Percentiles rank a stretch among this genome's conserved stretches.
Conservation (phyloP, 1,139 yeast genomes). For the Pichia sp. region DNA sequence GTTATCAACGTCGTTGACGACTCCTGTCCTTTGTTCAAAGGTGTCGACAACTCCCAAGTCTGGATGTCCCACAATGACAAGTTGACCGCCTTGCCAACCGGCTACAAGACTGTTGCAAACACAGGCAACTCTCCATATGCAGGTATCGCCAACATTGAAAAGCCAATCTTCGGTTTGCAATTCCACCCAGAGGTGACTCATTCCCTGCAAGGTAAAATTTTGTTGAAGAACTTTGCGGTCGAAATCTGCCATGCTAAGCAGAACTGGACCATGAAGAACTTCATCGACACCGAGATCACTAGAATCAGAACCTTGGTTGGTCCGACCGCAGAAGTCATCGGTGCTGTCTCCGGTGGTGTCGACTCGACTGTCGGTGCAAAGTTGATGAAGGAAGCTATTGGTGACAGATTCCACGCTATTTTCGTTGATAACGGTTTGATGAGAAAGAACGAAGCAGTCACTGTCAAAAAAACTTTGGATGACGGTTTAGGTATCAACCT, state of each 20-base stretch:
- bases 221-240: slow-evolving; percentile 89
- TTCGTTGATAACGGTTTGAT: slow-evolving; percentile 97
- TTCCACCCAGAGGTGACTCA: slow-evolving; percentile 99
- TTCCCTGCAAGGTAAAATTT: slow-evolving; percentile 81
- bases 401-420: slow-evolving; percentile 97
- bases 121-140: slow-evolving; percentile 94
- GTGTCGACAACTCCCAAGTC: slow-evolving; percentile 87
- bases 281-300: slow-evolving; percentile 91
- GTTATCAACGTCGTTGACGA: slow-evolving; percentile 66
- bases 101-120: slow-evolving; percentile 84
- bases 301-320: slow-evolving; percentile 90
- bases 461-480: slow-evolving; percentile 81
- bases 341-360: slow-evolving; percentile 99
- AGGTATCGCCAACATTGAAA: slow-evolving; percentile 75
- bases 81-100: slow-evolving; percentile 83
- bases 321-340: slow-evolving; percentile 97
- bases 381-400: slow-evolving; percentile 96
- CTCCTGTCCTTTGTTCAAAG: slow-evolving; percentile 70
- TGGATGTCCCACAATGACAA: slow-evolving; percentile 99
- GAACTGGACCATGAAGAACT: slow-evolving; percentile 98
- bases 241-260: slow-evolving; percentile 80
- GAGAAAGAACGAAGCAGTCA: slow-evolving; percentile 89
- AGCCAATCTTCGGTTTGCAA: slow-evolving; percentile 87
- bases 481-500: slow-evolving; percentile 92
- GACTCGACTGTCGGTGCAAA: slow-evolving; percentile 99